phyloP scores from a whole-genome alignment of 345 rosid genomes.

The Kernera saxatilis region DNA sequence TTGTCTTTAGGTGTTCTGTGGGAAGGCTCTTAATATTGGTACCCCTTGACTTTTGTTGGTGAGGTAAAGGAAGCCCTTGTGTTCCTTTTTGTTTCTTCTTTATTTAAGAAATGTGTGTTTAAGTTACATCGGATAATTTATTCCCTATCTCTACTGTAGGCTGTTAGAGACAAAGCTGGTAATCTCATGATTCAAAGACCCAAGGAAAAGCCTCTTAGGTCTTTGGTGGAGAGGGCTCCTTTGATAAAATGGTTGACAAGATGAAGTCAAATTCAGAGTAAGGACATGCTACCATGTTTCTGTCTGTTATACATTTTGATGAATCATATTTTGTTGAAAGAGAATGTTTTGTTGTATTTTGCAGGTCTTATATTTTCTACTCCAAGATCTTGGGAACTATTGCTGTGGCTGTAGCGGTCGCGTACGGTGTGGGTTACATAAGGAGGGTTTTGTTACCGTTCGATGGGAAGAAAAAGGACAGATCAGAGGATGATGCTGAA shows the following conservation, averaged over 20 bases:
- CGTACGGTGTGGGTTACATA: neutral
- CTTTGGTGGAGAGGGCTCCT: neutral
- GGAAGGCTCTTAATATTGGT: neutral
- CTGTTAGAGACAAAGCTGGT: slow-evolving; percentile 6
- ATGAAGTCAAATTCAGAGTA: slow-evolving; percentile 5
- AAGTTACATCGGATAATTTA: neutral
- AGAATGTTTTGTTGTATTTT: neutral
- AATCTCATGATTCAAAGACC: neutral
- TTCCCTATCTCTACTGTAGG: neutral
- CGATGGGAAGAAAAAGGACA: neutral
- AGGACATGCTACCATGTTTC: neutral
- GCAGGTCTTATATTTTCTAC: neutral
- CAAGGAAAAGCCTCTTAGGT: neutral
- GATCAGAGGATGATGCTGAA: neutral
- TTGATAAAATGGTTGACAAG: neutral
- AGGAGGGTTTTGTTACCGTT: neutral
- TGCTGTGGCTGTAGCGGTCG: neutral
- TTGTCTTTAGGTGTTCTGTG: neutral
- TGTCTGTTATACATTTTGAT: neutral
- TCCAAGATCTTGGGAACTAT: neutral
- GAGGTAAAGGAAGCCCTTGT: neutral
- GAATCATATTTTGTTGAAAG: neutral
- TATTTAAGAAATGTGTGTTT: neutral
- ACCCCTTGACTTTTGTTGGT: neutral
- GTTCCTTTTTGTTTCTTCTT: neutral